These are phyloP conservation scores for Ulvella scutata DNA, from an alignment of 139 green algal species.

Conservation along the genomic window DNA sequence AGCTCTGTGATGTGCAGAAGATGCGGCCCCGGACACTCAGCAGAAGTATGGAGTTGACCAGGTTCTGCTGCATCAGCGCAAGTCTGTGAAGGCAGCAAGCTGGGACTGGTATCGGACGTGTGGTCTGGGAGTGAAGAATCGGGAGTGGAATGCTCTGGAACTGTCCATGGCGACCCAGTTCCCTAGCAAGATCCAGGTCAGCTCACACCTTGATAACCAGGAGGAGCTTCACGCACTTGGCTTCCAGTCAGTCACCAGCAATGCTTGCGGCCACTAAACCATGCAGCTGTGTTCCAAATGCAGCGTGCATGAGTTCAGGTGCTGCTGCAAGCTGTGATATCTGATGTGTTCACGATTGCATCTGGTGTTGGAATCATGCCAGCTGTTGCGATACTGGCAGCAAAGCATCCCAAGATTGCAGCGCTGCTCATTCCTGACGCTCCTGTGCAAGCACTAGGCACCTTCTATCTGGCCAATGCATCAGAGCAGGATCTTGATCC, in stretches of 20 bases:
- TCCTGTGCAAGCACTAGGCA: background rate
- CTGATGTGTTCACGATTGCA: background rate
- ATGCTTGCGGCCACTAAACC: no score
- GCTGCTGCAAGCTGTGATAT: background rate
- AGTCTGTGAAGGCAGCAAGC: no score
- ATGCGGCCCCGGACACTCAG: no score
- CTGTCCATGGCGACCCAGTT: background rate
- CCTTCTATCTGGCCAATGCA: background rate
- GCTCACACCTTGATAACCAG: no score
- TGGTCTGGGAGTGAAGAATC: background rate
- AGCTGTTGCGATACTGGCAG: background rate
- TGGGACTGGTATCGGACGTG: background rate
- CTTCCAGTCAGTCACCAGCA: no score
- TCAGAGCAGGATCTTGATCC: conserved; percentile 1
- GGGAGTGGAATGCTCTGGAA: background rate
- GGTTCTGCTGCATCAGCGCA: no score
- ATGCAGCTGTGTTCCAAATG: no score
- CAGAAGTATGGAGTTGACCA: no score
- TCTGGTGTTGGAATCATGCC: background rate
- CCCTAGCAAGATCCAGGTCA: background rate
- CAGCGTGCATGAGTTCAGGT: no score
- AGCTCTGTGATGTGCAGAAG: no score
- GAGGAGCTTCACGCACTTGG: no score
- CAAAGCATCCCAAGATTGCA: background rate
- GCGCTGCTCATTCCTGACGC: background rate